Base-by-base conservation (phyloP, 768 basidiomycete genomes). In the Gloeostereum incarnatum region DNA sequence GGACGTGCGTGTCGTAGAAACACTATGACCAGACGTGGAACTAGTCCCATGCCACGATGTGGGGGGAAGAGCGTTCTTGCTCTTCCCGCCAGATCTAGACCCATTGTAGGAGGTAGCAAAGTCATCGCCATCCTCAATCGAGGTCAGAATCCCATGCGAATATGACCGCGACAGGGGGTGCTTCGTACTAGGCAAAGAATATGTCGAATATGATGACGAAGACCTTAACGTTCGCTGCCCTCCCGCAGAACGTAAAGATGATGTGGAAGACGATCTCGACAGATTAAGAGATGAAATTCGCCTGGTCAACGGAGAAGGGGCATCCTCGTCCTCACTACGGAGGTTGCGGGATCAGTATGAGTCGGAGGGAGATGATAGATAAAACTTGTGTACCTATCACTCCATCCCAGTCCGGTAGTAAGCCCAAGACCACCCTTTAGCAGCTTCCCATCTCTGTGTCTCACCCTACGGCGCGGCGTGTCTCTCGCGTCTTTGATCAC, bases 331-430 rank as follows among this genome's bases (percentile, higher is more conserved):
- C 61, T 82, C 81, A 39, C 78, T 80, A 53, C 38, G 51, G 24
- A 31, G 23, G 23, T 14, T 24, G 23, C 20, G 22, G 35, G 29
- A 27, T 38, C 20, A n/a, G 21, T 27, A 40, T 25, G 30, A 35
- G 31, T 35, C 45, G 30, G 43, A 38, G 22, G 43, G 40, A n/a
- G 30, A 39, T 35, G 9, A 31, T n/a, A 21, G n/a, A 41, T 23
- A 25, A 40, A 27, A 31, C 9, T n/a, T 14, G 56, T 67, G 10
- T 24, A 79, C 75, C 78, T 80, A 47, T 83, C 81, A 47, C 78
- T 81, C 81, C 81, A 83, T 1, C 81, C 81, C 10, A 83, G 56
- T 5, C 81, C 81, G 6, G 81, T 83, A 4, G 81, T 83, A 38
- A 83, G 51, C 2, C 81, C 81, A 37, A 82, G 68, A 2, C 81